Evolutionary conservation across 345 rosid species (phyloP).

Genomic region (Hibiscus trionum): DNA sequence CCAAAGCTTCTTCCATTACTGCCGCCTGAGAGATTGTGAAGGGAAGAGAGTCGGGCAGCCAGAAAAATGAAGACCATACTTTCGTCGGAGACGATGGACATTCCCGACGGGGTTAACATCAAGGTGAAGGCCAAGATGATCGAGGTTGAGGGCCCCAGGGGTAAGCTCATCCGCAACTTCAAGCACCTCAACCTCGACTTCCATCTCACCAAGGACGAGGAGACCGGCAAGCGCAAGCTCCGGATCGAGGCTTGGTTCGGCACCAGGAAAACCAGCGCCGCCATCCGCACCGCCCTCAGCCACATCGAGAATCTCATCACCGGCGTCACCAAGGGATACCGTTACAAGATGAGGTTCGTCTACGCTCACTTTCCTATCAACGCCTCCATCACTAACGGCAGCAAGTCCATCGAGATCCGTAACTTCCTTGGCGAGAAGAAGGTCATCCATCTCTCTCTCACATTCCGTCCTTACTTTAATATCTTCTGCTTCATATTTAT

Average conservation of each 20-base stretch:
- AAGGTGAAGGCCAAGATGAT: constrained; percentile 49
- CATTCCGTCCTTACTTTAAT: neutral
- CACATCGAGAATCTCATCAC: constrained; percentile 62
- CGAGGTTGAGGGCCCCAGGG: constrained; percentile 54
- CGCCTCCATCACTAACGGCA: constrained; percentile 46
- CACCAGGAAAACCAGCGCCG: constrained; percentile 49
- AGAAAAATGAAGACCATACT: constrained; percentile 42
- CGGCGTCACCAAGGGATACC: constrained; percentile 66
- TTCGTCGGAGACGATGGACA: constrained; percentile 59
- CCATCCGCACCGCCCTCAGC: constrained; percentile 61
- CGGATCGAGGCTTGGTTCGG: constrained; percentile 62
- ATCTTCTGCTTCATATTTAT: neutral
- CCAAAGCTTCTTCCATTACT: neutral
- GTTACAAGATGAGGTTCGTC: constrained; percentile 82
- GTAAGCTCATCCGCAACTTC: constrained; percentile 51
- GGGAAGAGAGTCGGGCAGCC: neutral
- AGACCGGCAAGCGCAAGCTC: constrained; percentile 42
- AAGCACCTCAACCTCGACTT: constrained; percentile 66
- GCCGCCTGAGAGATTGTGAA: neutral
- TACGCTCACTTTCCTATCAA: constrained; percentile 85
- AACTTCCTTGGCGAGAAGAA: constrained; percentile 63
- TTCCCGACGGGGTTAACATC: constrained; percentile 47
- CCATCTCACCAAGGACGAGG: constrained; percentile 42
- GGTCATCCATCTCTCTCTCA: constrained; percentile 16
- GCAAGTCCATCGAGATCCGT: constrained; percentile 62